These are phyloP conservation scores for Zygoascus tannicola DNA, from an alignment of 805 yeast species.

Conservation along the genomic window DNA sequence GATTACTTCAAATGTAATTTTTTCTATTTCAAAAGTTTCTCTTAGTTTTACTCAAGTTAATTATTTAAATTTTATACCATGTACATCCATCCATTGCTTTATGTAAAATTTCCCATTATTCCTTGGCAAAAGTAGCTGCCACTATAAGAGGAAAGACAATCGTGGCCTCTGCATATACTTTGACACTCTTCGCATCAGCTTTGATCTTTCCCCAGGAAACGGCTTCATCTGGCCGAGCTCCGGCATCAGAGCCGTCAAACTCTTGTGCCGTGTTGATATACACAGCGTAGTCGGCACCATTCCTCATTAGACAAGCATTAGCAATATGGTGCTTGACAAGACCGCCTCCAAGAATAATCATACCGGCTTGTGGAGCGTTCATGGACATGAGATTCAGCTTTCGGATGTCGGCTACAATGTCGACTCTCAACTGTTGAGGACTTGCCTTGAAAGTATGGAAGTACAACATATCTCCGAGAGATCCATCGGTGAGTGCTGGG, in stretches of 20 bases:
- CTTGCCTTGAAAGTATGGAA: conserved; percentile 96
- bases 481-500: conserved; percentile 96
- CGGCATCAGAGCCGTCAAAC: conserved; percentile 98
- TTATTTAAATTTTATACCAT: too few species aligned
- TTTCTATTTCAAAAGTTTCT: too few species aligned
- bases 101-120: neutral
- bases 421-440: conserved; percentile 81
- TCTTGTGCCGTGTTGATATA: conserved; percentile 97
- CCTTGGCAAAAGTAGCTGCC: conserved; percentile 87
- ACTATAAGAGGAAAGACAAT: conserved; percentile 92
- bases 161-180: conserved; percentile 92
- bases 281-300: conserved; percentile 97
- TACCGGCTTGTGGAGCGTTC: conserved; percentile 92
- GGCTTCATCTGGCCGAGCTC: conserved; percentile 99
- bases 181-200: conserved; percentile 84
- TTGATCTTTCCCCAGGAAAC: conserved; percentile 98
- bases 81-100: too few species aligned
- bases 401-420: conserved; percentile 90
- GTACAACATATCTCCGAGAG: conserved; percentile 97
- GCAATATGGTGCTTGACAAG: conserved; percentile 93
- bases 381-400: conserved; percentile 85
- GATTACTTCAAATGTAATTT: too few species aligned
- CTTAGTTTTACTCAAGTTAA: too few species aligned
- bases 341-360: conserved; percentile 96
- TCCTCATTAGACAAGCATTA: conserved; percentile 97